phyloP scores from a whole-genome alignment of 2,329 filamentous ascomycete species.

The Cephalotrichum gorgonifer region DNA sequence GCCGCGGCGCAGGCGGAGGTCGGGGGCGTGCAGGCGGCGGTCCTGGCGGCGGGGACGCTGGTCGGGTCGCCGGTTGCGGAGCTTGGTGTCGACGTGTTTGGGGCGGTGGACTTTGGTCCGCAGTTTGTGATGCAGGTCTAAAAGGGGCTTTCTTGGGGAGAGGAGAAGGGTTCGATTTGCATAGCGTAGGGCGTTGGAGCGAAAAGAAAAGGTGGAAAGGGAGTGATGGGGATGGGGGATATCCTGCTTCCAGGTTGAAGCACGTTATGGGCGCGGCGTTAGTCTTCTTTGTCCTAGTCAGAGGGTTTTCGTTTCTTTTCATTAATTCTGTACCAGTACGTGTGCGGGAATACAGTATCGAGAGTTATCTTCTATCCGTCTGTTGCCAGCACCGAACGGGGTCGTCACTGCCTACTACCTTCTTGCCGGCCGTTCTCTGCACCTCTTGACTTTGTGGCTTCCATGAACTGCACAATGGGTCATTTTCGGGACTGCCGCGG shows the following conservation, averaged over 20 bases:
- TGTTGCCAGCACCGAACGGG: too few species aligned
- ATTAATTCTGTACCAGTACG: too few species aligned
- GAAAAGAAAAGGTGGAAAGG: too few species aligned
- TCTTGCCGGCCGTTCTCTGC: too few species aligned
- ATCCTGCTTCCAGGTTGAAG: slow-evolving; percentile 1
- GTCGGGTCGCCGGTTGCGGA: slow-evolving; percentile 1
- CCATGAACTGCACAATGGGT: too few species aligned
- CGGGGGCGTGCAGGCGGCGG: background rate
- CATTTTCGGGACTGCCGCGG: too few species aligned
- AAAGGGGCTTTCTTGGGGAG: background rate
- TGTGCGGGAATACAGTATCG: too few species aligned
- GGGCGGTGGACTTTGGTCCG: background rate
- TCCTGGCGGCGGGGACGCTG: slow-evolving; percentile 1
- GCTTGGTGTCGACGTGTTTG: background rate
- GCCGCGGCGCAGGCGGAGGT: background rate
- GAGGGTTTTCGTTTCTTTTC: background rate
- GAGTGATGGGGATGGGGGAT: background rate
- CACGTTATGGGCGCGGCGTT: too few species aligned
- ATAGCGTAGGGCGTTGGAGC: background rate
- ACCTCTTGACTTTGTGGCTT: too few species aligned
- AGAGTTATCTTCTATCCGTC: too few species aligned
- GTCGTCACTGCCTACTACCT: too few species aligned
- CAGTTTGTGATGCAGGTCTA: slow-evolving; percentile 5
- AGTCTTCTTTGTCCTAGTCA: background rate
- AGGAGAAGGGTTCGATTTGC: background rate